Evolutionary conservation across 306 rosid species (phyloP).

Genomic region (Prunus campanulata): DNA sequence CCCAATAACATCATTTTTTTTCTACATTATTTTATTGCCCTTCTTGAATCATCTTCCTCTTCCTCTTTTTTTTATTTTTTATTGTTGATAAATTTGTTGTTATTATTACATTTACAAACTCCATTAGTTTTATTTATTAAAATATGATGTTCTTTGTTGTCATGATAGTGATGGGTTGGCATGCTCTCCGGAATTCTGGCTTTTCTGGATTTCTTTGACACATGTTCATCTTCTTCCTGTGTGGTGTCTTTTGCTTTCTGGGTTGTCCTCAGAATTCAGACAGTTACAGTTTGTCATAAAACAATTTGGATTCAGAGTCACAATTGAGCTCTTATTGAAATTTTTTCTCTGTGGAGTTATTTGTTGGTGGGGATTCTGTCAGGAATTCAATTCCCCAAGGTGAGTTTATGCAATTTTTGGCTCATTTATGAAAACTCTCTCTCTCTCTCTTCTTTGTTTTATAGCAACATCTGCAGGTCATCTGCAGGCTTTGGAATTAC

Average conservation of each 20-base stretch:
- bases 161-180: conserved; percentile 5
- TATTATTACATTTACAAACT: too few relatives aligned
- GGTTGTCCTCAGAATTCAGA: conserved; percentile 11
- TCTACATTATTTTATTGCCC: background rate
- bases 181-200: conserved; percentile 12
- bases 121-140: background rate
- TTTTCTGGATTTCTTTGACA: conserved; percentile 2
- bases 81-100: too few relatives aligned
- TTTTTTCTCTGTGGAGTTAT: background rate
- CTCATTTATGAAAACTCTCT: too few relatives aligned
- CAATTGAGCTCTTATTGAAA: background rate
- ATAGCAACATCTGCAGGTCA: background rate
- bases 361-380: background rate
- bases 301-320: background rate
- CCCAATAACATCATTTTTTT: background rate
- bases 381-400: background rate
- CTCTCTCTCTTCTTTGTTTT: background rate
- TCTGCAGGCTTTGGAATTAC: background rate
- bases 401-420: background rate
- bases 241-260: conserved; percentile 1
- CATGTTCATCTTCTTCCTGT: background rate
- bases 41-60: background rate
- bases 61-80: background rate
- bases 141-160: conserved; percentile 10
- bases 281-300: conserved; percentile 1